Conservation (phyloP, 768 basidiomycete genomes). For the Candolleomyces aberdarensis region DNA sequence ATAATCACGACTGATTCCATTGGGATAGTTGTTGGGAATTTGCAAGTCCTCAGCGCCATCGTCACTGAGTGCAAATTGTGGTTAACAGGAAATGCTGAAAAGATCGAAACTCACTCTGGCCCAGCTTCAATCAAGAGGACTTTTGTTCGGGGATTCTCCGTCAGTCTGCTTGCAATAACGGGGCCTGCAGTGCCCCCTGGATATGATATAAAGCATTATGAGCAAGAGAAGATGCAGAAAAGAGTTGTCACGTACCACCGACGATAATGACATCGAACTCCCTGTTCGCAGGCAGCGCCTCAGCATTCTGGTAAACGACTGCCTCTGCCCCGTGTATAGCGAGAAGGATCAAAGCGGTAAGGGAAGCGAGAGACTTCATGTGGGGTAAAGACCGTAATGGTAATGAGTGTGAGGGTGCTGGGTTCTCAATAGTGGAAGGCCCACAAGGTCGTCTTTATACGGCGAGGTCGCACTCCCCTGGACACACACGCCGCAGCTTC, state of each 20-base stretch:
- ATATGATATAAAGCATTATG: not conserved
- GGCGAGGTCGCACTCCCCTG: no score
- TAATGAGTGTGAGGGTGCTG: not conserved
- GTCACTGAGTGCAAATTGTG: slow-evolving; percentile 10
- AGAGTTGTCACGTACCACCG: slow-evolving; percentile 13
- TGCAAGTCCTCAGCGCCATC: slow-evolving; percentile 14
- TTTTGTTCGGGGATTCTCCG: slow-evolving; percentile 19
- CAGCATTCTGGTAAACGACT: not conserved
- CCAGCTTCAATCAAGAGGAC: slow-evolving; percentile 32
- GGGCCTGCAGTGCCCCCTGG: slow-evolving; percentile 26
- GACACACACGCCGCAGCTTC: no score
- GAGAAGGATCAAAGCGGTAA: not conserved
- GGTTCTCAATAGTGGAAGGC: not conserved
- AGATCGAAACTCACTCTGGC: slow-evolving; percentile 17
- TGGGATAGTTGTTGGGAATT: slow-evolving; percentile 11
- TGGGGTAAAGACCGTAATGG: not conserved
- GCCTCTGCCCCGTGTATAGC: not conserved
- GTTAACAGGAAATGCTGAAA: not conserved
- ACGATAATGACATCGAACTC: slow-evolving; percentile 16
- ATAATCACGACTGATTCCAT: slow-evolving; percentile 9
- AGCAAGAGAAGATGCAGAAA: not conserved
- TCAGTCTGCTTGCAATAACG: slow-evolving; percentile 26
- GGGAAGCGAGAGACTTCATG: not conserved
- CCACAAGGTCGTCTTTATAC: no score
- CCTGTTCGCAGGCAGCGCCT: not conserved